phyloP scores from a whole-genome alignment of 2,329 filamentous ascomycete genomes.

The Pseudogymnoascus sp. region DNA sequence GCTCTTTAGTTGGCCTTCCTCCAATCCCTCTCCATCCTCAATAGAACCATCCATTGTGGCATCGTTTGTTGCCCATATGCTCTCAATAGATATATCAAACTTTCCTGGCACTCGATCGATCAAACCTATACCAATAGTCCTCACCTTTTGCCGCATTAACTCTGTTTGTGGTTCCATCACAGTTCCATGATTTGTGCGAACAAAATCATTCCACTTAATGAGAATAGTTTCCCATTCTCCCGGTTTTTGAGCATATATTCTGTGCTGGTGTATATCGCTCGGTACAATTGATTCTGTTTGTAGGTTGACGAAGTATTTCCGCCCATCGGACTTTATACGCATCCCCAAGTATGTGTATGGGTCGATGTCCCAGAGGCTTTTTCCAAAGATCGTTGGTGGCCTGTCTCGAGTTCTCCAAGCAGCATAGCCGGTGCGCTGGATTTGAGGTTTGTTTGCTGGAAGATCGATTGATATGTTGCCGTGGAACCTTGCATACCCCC shows the following conservation, averaged over 20 bases:
- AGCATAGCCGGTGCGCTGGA: slow-evolving; percentile 77
- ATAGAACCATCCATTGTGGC: slow-evolving; percentile 28
- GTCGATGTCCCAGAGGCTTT: slow-evolving; percentile 79
- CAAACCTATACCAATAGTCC: slow-evolving; percentile 75
- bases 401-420: slow-evolving; percentile 80
- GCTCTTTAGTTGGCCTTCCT: slow-evolving; percentile 33
- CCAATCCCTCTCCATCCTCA: slow-evolving; percentile 23
- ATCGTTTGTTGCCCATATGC: slow-evolving; percentile 80
- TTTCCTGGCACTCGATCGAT: slow-evolving; percentile 84
- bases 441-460: slow-evolving; percentile 61
- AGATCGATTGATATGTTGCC: slow-evolving; percentile 81
- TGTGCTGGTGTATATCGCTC: slow-evolving; percentile 92
- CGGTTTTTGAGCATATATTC: slow-evolving; percentile 67
- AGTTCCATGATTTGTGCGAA: slow-evolving; percentile 85
- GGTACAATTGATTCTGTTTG: slow-evolving; percentile 91
- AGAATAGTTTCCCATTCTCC: slow-evolving; percentile 94
- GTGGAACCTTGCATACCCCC: slow-evolving; percentile 69
- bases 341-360: slow-evolving; percentile 80
- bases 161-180: slow-evolving; percentile 90
- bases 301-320: slow-evolving; percentile 89
- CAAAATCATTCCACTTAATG: slow-evolving; percentile 85
- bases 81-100: slow-evolving; percentile 77
- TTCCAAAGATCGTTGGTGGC: slow-evolving; percentile 72
- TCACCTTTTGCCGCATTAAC: slow-evolving; percentile 76
- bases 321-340: slow-evolving; percentile 80